These are phyloP conservation scores for Setaria viridis DNA, from an alignment of 202 grass and related monocot species.

Conservation along the genomic window DNA sequence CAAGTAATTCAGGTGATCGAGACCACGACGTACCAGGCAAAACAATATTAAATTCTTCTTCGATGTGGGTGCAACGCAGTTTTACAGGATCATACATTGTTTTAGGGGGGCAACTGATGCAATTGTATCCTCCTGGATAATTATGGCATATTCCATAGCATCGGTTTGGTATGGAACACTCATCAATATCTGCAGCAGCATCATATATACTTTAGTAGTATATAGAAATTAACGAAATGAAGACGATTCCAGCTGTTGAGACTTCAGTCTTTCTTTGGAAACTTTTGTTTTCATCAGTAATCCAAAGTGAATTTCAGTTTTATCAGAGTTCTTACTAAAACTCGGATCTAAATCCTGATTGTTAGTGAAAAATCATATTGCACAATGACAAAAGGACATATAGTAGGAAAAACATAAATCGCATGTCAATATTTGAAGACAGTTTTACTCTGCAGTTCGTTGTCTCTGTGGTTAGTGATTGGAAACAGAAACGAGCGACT, in stretches of 20 bases:
- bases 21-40: background rate
- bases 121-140: background rate
- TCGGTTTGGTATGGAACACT: background rate
- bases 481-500: too few species aligned
- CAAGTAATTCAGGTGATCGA: background rate
- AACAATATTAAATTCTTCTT: background rate
- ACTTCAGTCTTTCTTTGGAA: too few species aligned
- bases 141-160: background rate
- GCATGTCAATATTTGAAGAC: too few species aligned
- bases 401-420: too few species aligned
- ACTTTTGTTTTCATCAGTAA: background rate
- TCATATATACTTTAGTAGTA: too few species aligned
- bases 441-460: too few species aligned
- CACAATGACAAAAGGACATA: too few species aligned
- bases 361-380: too few species aligned
- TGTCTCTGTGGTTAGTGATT: too few species aligned
- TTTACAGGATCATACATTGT: background rate
- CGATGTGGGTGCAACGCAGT: background rate
- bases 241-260: background rate
- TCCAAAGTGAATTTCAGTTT: background rate
- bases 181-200: background rate
- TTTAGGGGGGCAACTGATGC: background rate
- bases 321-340: background rate
- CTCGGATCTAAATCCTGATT: background rate
- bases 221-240: background rate